phyloP scores from a whole-genome alignment of 2,329 filamentous ascomycete species.

The Fusarium lyarnte region DNA sequence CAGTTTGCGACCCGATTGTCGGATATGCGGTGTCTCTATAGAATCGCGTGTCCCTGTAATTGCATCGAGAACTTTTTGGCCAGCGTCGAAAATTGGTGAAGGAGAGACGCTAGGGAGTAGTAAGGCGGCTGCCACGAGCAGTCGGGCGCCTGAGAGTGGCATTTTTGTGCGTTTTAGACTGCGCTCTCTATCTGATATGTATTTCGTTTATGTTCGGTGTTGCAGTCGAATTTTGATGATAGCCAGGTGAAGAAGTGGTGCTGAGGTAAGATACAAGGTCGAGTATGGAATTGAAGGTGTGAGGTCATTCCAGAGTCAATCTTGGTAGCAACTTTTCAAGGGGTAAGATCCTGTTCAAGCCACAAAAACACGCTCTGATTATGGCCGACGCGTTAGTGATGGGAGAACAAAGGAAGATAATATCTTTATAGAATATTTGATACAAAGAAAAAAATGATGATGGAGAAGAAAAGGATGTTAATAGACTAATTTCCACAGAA shows the following conservation, averaged over 20 bases:
- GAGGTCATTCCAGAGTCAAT: constrained; percentile 33
- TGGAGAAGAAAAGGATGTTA: background rate
- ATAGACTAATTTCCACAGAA: constrained; percentile 27
- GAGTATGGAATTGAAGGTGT: constrained; percentile 5
- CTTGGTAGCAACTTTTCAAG: constrained; percentile 5
- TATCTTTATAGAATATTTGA: background rate
- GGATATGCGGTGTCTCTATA: constrained; percentile 20
- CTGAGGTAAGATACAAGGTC: constrained; percentile 3
- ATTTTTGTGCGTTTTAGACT: constrained; percentile 17
- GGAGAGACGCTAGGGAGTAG: constrained; percentile 34
- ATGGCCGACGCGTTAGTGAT: constrained; percentile 1
- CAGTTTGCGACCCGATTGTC: constrained; percentile 57
- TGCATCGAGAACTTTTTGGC: constrained; percentile 31
- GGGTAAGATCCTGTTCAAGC: constrained; percentile 15
- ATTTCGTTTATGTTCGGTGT: background rate
- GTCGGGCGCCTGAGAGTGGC: constrained; percentile 42
- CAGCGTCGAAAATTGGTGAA: constrained; percentile 37
- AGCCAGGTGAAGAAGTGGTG: background rate
- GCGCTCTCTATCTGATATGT: background rate
- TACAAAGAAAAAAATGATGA: background rate
- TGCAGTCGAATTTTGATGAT: background rate
- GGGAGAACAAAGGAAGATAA: background rate
- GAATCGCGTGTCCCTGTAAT: constrained; percentile 17
- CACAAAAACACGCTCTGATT: background rate
- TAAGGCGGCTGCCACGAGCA: constrained; percentile 43